Base-by-base conservation (phyloP, 495 filamentous ascomycete genomes). In the Astrothelium macrocarpum region DNA sequence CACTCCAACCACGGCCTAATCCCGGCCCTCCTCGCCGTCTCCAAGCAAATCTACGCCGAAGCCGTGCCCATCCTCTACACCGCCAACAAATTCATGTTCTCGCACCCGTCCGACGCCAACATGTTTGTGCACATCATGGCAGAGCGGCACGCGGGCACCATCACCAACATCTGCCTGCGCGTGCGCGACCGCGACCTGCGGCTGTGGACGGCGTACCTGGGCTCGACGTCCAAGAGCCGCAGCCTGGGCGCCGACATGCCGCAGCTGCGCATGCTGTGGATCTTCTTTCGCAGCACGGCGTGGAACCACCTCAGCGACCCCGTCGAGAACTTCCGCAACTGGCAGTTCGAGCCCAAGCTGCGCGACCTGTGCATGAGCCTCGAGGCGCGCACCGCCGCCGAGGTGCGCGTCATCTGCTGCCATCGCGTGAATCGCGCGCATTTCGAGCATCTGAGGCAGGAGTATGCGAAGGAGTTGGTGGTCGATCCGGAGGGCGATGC, bases 151-250 rank as follows among this genome's bases (percentile, higher is more conserved):
- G 66, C 66, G 20, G 29, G 16, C 25, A 46, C 25, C 34, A 71
- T 72, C 39, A 67, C 64, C 14, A 64, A 64, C 25, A 66, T 74
- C 12, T 68, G 59, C 67, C 70, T 77, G 42, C 71, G 70, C 45
- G 67, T 74, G 28, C 68, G 70, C 20, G 67, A 69, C 36, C 61
- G 64, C 32, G 73, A 76, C 64, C 64, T 74, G 28, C 59, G 69
- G 28, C 66, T 77, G 10, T 77, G 75, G 75, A 75, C 70, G 23
- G 59, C 64, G 5, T 77, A 77, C 59, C 68, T 77, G 14, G 67
- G 65, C 1, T 69, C 66, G 29, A 65, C 60, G 25, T 62, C 62
- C 28, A 5, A 53, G n/a, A 45, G 64, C 10, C 66, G 75, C 18
- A 71, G 69, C 53, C 64, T 77, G 29, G 59, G 64, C 56, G 32